Percentiles rank a stretch among this genome's conserved stretches.
phyloP scores from a whole-genome alignment of 345 rosid genomes.

The Angophora floribunda region DNA sequence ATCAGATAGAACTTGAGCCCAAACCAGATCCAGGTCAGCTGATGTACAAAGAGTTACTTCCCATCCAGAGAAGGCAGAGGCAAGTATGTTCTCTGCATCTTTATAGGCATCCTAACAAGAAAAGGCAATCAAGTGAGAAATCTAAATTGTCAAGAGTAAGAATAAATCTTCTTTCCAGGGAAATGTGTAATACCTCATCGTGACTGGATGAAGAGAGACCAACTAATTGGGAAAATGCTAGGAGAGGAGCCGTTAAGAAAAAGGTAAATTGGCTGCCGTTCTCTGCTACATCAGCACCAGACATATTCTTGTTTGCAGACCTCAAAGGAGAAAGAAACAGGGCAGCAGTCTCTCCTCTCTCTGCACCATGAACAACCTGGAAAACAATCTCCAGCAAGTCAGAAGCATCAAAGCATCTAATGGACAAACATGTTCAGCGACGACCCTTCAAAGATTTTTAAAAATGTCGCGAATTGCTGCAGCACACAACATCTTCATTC shows the following conservation, averaged over 20 bases:
- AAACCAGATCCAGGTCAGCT: slow-evolving; percentile 68
- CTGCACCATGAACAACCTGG: slow-evolving; percentile 82
- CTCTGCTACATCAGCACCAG: slow-evolving; percentile 22
- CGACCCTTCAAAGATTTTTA: background rate
- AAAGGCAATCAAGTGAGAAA: background rate
- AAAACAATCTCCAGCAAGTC: slow-evolving; percentile 1
- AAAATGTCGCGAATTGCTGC: background rate
- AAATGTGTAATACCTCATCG: slow-evolving; percentile 32
- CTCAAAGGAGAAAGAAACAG: slow-evolving; percentile 80
- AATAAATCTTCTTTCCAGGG: background rate
- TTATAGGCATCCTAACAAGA: slow-evolving; percentile 38
- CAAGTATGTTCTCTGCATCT: slow-evolving; percentile 70
- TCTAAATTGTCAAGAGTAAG: background rate
- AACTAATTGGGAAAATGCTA: slow-evolving; percentile 80
- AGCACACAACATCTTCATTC: background rate
- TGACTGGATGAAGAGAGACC: slow-evolving; percentile 39
- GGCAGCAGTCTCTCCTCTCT: slow-evolving; percentile 89
- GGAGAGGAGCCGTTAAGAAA: slow-evolving; percentile 87
- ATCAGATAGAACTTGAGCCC: slow-evolving; percentile 90
- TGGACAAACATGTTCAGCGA: background rate
- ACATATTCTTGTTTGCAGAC: slow-evolving; percentile 38
- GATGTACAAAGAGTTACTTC: slow-evolving; percentile 81
- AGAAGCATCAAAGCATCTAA: background rate
- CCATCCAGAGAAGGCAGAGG: slow-evolving; percentile 70
- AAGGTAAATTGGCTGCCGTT: slow-evolving; percentile 86